Evolutionary conservation across 1,139 yeast species (phyloP).

Genomic region (Scheffersomyces quercinus): DNA sequence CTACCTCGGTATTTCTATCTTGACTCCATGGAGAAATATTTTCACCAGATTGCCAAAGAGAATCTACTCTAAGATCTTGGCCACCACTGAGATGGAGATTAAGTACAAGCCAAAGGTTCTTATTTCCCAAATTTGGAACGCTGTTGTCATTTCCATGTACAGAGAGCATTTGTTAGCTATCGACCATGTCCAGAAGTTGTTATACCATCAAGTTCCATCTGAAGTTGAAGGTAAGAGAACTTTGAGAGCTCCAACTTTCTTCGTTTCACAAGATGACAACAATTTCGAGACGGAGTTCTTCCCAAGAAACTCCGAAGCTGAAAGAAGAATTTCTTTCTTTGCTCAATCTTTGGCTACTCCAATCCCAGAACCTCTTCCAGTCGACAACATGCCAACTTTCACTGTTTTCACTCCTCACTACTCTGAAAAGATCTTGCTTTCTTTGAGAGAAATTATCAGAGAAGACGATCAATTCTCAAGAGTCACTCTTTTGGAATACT

Average conservation of each 20-base stretch:
- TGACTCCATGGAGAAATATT: conserved; percentile 99
- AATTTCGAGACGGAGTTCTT: conserved; percentile 92
- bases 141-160: conserved; percentile 96
- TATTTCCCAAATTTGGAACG: conserved; percentile 98
- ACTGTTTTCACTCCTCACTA: conserved; percentile 98
- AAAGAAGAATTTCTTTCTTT: conserved; percentile 97
- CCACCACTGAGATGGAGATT: conserved; percentile 98
- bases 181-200: conserved; percentile 95
- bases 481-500: conserved; percentile 91
- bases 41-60: conserved; percentile 97
- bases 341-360: conserved; percentile 99
- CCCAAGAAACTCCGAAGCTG: conserved; percentile 97
- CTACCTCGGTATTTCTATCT: conserved; percentile 96
- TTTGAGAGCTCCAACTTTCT: conserved; percentile 97
- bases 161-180: conserved; percentile 96
- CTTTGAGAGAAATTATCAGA: conserved; percentile 95
- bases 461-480: conserved; percentile 98
- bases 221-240: conserved; percentile 98
- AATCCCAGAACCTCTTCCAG: conserved; percentile 97
- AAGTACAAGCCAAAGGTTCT: conserved; percentile 98
- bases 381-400: conserved; percentile 98
- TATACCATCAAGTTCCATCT: conserved; percentile 97
- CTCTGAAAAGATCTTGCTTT: conserved; percentile 91
- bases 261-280: conserved; percentile 96
- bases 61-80: conserved; percentile 94